These are phyloP conservation scores for Ceratocystis albifundus DNA, from an alignment of 2,329 filamentous ascomycete species.

Conservation along the genomic window DNA sequence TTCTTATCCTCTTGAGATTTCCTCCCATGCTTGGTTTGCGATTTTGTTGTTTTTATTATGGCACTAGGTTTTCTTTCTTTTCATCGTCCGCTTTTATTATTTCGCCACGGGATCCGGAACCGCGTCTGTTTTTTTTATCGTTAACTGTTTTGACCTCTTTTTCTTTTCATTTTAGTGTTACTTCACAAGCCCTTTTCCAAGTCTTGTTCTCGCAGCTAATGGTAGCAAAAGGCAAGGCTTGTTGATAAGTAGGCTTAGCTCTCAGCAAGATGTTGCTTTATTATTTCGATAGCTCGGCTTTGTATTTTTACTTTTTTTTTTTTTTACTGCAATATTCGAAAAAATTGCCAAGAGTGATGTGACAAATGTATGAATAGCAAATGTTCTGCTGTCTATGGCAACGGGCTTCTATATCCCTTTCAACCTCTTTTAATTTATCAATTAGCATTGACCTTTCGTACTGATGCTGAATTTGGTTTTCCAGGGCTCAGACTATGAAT, in stretches of 20 bases:
- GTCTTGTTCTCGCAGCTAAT: neutral
- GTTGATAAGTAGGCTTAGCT: neutral
- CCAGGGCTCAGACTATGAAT: no score
- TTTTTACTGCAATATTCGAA: neutral
- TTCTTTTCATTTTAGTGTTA: conserved; percentile 13
- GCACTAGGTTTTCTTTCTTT: neutral
- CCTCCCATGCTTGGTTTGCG: neutral
- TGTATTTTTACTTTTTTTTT: conserved; percentile 6
- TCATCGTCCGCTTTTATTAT: conserved; percentile 1
- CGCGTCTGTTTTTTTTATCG: conserved; percentile 20
- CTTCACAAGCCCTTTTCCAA: neutral
- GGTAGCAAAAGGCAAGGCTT: no score
- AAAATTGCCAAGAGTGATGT: neutral
- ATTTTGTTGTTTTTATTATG: neutral
- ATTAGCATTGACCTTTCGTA: no score
- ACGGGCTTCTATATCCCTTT: no score
- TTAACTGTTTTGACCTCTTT: conserved; percentile 13
- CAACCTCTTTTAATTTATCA: no score
- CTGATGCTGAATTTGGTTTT: no score
- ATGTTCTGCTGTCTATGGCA: no score
- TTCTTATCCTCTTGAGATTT: conserved; percentile 5
- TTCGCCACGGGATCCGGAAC: conserved; percentile 21
- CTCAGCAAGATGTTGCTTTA: neutral
- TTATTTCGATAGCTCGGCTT: neutral
- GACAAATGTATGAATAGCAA: neutral